Evolutionary conservation across 768 basidiomycete species (phyloP).

Genomic region (Naganishia randhawae): DNA sequence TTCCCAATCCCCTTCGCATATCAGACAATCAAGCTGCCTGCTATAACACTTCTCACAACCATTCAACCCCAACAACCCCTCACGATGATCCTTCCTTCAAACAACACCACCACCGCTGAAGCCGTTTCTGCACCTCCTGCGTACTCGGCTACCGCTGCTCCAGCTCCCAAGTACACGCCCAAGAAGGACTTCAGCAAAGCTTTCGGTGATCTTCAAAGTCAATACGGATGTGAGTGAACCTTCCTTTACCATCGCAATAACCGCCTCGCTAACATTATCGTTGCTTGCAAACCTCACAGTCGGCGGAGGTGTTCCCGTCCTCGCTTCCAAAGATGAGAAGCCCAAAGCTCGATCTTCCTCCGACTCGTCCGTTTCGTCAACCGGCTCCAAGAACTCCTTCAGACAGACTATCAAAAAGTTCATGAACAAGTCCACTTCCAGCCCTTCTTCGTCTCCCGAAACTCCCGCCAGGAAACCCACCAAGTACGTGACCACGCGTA

Average conservation of each 20-base stretch:
- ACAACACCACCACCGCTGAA: background rate
- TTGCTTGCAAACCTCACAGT: background rate
- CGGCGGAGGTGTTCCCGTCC: slow-evolving; percentile 10
- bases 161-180: slow-evolving; percentile 14
- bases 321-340: slow-evolving; percentile 3
- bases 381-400: slow-evolving; percentile 2
- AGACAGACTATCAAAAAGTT: background rate
- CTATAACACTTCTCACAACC: background rate
- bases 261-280: background rate
- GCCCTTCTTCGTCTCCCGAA: background rate
- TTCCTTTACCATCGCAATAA: background rate
- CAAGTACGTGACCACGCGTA: background rate
- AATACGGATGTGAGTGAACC: slow-evolving; percentile 17
- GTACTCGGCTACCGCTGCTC: background rate
- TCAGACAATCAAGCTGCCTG: background rate
- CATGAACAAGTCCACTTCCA: slow-evolving; percentile 1
- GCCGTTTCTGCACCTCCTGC: background rate
- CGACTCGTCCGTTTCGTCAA: background rate
- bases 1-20: background rate
- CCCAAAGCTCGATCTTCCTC: background rate
- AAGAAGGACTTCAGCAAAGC: slow-evolving; percentile 17
- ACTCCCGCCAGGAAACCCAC: background rate
- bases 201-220: slow-evolving; percentile 10
- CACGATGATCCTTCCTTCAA: background rate
- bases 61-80: background rate